Evolutionary conservation across 2,329 filamentous ascomycete species (phyloP).

Genomic region (Ophiocordyceps sinensis): DNA sequence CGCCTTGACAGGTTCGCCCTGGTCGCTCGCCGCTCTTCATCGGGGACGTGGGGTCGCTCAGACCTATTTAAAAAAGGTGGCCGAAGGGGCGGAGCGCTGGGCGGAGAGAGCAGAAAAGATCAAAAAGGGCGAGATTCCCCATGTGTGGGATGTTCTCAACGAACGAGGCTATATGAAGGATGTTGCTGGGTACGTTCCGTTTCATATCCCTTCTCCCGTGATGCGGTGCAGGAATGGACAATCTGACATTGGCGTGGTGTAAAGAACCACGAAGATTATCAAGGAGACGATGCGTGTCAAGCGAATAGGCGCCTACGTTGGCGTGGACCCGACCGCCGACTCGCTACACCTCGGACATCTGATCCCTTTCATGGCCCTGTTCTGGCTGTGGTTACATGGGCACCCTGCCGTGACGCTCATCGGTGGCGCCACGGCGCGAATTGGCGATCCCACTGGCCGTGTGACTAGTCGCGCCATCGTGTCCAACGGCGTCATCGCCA

Average conservation of each 20-base stretch:
- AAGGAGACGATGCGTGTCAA: constrained; percentile 48
- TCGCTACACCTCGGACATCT: constrained; percentile 73
- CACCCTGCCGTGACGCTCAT: constrained; percentile 53
- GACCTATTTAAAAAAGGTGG: constrained; percentile 28
- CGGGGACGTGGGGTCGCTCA: constrained; percentile 22
- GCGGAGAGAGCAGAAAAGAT: constrained; percentile 30
- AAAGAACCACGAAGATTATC: constrained; percentile 35
- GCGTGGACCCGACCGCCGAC: constrained; percentile 67
- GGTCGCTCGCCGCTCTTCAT: constrained; percentile 9
- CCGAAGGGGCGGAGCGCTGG: constrained; percentile 31
- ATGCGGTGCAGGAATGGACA: not conserved
- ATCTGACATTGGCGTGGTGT: not conserved
- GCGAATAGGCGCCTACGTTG: constrained; percentile 62
- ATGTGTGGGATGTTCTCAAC: constrained; percentile 51
- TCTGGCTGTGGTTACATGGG: constrained; percentile 71
- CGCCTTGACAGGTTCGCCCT: constrained; percentile 7
- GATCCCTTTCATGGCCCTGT: constrained; percentile 67
- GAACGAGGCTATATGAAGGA: constrained; percentile 63
- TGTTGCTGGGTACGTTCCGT: constrained; percentile 47
- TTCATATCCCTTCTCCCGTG: not conserved
- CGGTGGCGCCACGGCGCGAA: constrained; percentile 60
- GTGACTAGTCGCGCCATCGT: constrained; percentile 44
- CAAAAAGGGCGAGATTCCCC: constrained; percentile 29
- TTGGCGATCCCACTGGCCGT: constrained; percentile 66
- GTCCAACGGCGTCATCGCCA: constrained; percentile 34